Base-by-base conservation (phyloP, 495 filamentous ascomycete species). In the Xylaria sp. region DNA sequence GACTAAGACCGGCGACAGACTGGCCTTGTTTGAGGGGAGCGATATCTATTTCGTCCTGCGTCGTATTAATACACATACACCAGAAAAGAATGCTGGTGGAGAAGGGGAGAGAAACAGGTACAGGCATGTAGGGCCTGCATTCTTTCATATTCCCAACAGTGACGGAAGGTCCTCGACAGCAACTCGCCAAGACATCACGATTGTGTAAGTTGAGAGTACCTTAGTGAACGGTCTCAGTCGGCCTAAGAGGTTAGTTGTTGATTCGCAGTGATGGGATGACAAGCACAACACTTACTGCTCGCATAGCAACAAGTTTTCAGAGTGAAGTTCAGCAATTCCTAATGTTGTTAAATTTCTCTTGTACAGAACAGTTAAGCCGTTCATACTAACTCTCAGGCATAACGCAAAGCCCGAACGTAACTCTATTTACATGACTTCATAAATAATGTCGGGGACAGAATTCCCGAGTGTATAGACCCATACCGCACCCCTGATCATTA, bases 391-490 rank as follows among this genome's bases (percentile, higher is more conserved):
- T 37, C n/a, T 43, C 9, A 26, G 35, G 59, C 37, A 43, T 24
- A 41, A 62, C 24, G 21, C 37, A 17, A 24, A 15, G 58, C 58
- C n/a, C 3, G 5, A 24, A 41, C 61, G n/a, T 64, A 17, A 33
- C 1, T 64, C 61, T 64, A 59, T 64, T 48, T 64, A 64, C 61
- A 64, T 64, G 61, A 64, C 61, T 46, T 64, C 61, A n/a, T 64
- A n/a, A 64, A 14, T 43, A 15, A 41, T 29, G 24, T 4, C 0
- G 21, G 21, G 11, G 2, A 53, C 9, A 11, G 29, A 26, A 53
- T 0, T 8, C 50, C 50, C 24, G 1, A 21, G 3, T 53, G 12
- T 29, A 29, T 43, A 64, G 17, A 64, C 61, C 37, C 41, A n/a
- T n/a, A n/a, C 5, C 40, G 41, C 33, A 37, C 33, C 3, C 21